Evolutionary conservation across 192 early-diverging fungal species (phyloP).

Genomic region (Podila epicladia): DNA sequence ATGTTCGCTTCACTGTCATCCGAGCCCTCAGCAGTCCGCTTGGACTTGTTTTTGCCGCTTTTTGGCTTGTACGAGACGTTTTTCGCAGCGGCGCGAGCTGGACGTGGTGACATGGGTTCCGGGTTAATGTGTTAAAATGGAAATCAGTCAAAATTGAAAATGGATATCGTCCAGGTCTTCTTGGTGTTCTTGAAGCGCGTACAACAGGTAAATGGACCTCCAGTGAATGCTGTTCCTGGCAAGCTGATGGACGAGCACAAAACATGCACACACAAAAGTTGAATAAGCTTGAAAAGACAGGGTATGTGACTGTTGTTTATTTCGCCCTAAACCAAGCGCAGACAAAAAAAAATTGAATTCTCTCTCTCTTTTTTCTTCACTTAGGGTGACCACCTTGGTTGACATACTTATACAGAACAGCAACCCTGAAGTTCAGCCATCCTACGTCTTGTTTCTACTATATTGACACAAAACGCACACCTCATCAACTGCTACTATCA

Average conservation of each 20-base stretch:
- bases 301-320: slow-evolving; percentile 35
- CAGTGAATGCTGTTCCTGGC: too few relatives aligned
- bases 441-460: too few relatives aligned
- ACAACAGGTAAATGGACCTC: too few relatives aligned
- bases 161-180: too few relatives aligned
- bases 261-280: too few relatives aligned
- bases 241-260: background rate
- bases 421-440: too few relatives aligned
- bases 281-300: too few relatives aligned
- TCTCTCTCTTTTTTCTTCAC: background rate
- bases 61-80: slow-evolving; percentile 11
- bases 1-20: background rate
- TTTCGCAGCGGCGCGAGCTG: slow-evolving; percentile 19
- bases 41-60: background rate
- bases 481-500: background rate
- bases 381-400: too few relatives aligned
- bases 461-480: too few relatives aligned
- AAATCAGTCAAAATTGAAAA: background rate
- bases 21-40: background rate
- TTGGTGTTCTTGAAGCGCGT: too few relatives aligned
- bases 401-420: too few relatives aligned
- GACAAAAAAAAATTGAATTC: background rate
- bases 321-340: background rate
- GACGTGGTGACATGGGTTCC: slow-evolving; percentile 8
- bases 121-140: background rate